These are phyloP conservation scores for Mycosarcoma maydis DNA, from an alignment of 1,284 basidiomycete genomes.

Conservation along the genomic window DNA sequence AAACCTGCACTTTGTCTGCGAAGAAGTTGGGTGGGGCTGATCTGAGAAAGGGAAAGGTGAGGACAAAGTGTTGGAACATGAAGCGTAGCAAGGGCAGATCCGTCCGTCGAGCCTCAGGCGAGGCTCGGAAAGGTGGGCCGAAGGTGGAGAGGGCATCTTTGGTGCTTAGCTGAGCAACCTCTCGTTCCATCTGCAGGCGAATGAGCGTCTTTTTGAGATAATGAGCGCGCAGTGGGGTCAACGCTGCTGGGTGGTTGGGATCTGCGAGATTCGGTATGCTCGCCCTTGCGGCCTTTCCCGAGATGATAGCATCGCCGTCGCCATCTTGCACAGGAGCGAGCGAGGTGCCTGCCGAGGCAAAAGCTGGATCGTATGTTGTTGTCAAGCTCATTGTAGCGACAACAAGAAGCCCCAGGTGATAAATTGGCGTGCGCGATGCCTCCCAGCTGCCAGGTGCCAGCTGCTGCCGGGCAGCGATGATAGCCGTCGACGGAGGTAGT, in stretches of 20 bases:
- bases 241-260: constrained; percentile 48
- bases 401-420: not conserved
- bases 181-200: constrained; percentile 78
- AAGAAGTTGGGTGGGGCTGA: constrained; percentile 65
- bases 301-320: constrained; percentile 19
- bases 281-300: constrained; percentile 33
- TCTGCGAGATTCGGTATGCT: constrained; percentile 38
- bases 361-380: constrained; percentile 36
- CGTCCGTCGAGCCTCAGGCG: constrained; percentile 34
- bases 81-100: constrained; percentile 62
- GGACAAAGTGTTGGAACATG: constrained; percentile 64
- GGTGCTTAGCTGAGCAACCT: constrained; percentile 51
- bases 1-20: constrained; percentile 64
- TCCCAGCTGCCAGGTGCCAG: no score
- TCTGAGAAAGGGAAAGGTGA: constrained; percentile 64
- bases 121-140: constrained; percentile 64
- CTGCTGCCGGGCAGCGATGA: not conserved
- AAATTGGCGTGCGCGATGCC: no score
- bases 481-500: not conserved
- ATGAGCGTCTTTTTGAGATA: constrained; percentile 96
- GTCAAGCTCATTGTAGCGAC: constrained; percentile 15
- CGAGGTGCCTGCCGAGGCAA: constrained; percentile 45
- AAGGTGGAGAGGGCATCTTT: constrained; percentile 62
- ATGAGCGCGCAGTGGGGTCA: constrained; percentile 87
- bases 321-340: constrained; percentile 21